Base-by-base conservation (phyloP, 2,329 filamentous ascomycete genomes). In the Colletotrichum cereale region DNA sequence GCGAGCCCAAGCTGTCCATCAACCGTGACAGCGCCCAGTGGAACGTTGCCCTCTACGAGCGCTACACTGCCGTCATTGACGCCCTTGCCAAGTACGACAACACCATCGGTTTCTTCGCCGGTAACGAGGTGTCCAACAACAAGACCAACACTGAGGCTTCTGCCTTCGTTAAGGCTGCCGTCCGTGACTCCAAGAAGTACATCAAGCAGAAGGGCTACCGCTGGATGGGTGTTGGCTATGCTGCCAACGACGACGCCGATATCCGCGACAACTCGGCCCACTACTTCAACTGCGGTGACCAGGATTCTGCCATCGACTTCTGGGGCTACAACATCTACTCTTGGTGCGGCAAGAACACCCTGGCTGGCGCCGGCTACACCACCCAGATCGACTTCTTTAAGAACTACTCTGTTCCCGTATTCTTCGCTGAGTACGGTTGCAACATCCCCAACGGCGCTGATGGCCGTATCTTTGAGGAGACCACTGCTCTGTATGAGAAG, bases 281-380 rank as follows among this genome's bases (percentile, higher is more conserved):
- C 80, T 99, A 97, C 89, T 98, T 99, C 86, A 95, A 97, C 88
- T 99, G 96, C 80, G 93, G 95, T 72, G 82, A 89, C 73, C 80
- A 86, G 42, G 84, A 86, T 11, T 83, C 73, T 84, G 79, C 92
- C 73, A 97, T 98, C 75, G 96, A 99, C 84, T 98, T 97, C 87
- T 99, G 95, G 93, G 96, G 96, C 71, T 98, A 98, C 92, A 99
- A 99, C 88, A 97, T 98, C 85, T 99, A 99, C 89, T 97, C 95
- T 64, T 99, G 96, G 96, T 99, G 96, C 82, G 96, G 96, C 76
- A 82, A 95, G 76, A 97, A 93, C 79, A 90, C 86, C 78, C 96
- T 92, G 85, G 79, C 86, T 44, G 80, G 87, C 71, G 98, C 96
- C 4, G 94, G 94, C 66, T 99, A 95, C 84, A 87, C 92, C 75